Percentiles rank a stretch among this genome's conserved stretches.
Conservation (phyloP, 2,329 filamentous ascomycete genomes). For the Huntiella moniliformis region DNA sequence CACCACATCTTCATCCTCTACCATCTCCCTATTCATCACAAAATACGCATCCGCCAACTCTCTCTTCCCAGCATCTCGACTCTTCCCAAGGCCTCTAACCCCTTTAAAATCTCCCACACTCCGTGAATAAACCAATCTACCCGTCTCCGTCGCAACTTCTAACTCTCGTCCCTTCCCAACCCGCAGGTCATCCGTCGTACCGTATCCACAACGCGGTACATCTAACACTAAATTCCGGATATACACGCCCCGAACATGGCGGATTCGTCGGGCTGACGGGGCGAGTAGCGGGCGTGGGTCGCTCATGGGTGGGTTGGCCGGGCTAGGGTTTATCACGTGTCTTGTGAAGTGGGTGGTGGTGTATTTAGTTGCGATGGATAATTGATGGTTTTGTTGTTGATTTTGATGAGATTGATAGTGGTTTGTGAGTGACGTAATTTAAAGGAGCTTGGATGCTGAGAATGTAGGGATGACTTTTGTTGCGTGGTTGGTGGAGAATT, state of each 20-base stretch:
- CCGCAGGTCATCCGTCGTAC: too few relatives aligned
- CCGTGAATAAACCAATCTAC: too few relatives aligned
- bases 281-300: conserved; percentile 31
- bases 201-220: too few relatives aligned
- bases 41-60: conserved; percentile 17
- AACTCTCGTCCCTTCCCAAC: too few relatives aligned
- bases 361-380: background rate
- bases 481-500: too few relatives aligned
- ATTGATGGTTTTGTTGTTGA: background rate
- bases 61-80: conserved; percentile 23
- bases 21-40: conserved; percentile 48
- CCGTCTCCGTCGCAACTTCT: too few relatives aligned
- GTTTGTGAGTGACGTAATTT: too few relatives aligned
- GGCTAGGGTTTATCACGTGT: too few relatives aligned
- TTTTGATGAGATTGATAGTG: too few relatives aligned
- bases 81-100: background rate
- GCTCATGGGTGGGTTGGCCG: conserved; percentile 4
- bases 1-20: conserved; percentile 58
- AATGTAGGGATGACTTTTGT: too few relatives aligned
- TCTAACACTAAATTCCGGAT: conserved; percentile 49
- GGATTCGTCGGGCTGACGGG: conserved; percentile 66
- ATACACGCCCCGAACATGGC: conserved; percentile 73
- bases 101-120: too few relatives aligned
- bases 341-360: background rate
- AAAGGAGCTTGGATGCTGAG: too few relatives aligned